Percentiles rank a stretch among this genome's conserved stretches.
These are phyloP conservation scores for Chrysanthemum makinoi DNA, from an alignment of 129 eudicot genomes.

Conservation along the genomic window DNA sequence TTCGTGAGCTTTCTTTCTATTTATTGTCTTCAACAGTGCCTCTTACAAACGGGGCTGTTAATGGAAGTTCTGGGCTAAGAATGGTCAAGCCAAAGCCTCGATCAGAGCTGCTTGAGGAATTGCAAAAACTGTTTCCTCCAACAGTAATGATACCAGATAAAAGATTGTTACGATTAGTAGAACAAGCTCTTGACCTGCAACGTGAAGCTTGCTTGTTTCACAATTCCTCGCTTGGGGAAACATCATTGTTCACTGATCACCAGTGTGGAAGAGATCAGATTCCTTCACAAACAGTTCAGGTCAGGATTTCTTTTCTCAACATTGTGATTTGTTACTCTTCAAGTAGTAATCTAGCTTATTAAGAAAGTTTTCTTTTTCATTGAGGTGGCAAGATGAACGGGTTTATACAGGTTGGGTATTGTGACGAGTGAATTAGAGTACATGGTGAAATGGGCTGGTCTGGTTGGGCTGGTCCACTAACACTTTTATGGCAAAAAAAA, in stretches of 20 bases:
- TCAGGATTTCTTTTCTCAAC: constrained; percentile 22
- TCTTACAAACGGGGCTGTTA: constrained; percentile 34
- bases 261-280: constrained; percentile 80
- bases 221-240: constrained; percentile 60
- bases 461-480: background rate
- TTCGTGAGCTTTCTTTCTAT: constrained; percentile 56
- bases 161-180: constrained; percentile 76
- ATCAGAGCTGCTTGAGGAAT: constrained; percentile 56
- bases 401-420: background rate
- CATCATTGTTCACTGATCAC: constrained; percentile 77
- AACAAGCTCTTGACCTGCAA: constrained; percentile 86
- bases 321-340: background rate
- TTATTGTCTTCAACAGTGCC: constrained; percentile 50
- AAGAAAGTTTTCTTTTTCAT: constrained; percentile 7
- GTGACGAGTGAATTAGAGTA: background rate
- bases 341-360: background rate
- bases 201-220: constrained; percentile 70
- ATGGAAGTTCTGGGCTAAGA: constrained; percentile 36
- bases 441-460: constrained; percentile 1
- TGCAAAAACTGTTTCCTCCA: constrained; percentile 78
- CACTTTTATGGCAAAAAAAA: background rate
- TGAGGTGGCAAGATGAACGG: background rate
- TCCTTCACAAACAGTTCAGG: constrained; percentile 87
- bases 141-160: constrained; percentile 67
- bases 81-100: constrained; percentile 42